Evolutionary conservation across 2,329 filamentous ascomycete genomes (phyloP).

Genomic region (Arachnomyces sp.): DNA sequence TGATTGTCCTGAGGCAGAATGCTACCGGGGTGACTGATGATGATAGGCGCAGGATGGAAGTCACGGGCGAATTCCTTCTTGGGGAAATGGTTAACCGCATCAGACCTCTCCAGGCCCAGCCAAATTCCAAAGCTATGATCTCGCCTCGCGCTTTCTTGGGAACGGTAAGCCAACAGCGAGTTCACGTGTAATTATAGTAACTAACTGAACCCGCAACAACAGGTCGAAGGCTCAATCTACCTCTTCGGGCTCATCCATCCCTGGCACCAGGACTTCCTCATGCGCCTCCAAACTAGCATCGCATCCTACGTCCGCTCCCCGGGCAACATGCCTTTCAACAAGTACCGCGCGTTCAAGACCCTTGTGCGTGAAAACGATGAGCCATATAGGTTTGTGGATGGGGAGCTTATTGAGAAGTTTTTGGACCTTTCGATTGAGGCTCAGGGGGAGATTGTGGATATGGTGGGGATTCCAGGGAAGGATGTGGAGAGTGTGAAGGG

Average conservation of each 20-base stretch:
- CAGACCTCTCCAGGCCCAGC: slow-evolving; percentile 60
- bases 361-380: slow-evolving; percentile 61
- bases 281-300: slow-evolving; percentile 68
- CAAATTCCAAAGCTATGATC: slow-evolving; percentile 57
- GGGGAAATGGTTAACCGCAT: slow-evolving; percentile 94
- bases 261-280: slow-evolving; percentile 65
- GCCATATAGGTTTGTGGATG: slow-evolving; percentile 83
- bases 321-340: slow-evolving; percentile 66
- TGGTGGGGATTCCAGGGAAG: slow-evolving; percentile 41
- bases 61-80: slow-evolving; percentile 72
- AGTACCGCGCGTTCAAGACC: slow-evolving; percentile 75
- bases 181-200: too few species aligned
- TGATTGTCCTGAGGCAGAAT: slow-evolving; percentile 72
- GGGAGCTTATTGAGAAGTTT: slow-evolving; percentile 81
- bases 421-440: slow-evolving; percentile 57
- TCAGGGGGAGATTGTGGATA: slow-evolving; percentile 46
- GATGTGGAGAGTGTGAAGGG: slow-evolving; percentile 51
- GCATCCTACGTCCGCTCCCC: slow-evolving; percentile 57
- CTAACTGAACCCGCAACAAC: too few species aligned
- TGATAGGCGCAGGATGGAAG: slow-evolving; percentile 60
- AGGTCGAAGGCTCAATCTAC: slow-evolving; percentile 88
- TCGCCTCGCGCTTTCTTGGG: slow-evolving; percentile 77
- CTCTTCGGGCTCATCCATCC: slow-evolving; percentile 74
- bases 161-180: too few species aligned
- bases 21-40: slow-evolving; percentile 62